phyloP scores from a whole-genome alignment of 73 alveolate species.

The Symbiodinium pilosum region DNA sequence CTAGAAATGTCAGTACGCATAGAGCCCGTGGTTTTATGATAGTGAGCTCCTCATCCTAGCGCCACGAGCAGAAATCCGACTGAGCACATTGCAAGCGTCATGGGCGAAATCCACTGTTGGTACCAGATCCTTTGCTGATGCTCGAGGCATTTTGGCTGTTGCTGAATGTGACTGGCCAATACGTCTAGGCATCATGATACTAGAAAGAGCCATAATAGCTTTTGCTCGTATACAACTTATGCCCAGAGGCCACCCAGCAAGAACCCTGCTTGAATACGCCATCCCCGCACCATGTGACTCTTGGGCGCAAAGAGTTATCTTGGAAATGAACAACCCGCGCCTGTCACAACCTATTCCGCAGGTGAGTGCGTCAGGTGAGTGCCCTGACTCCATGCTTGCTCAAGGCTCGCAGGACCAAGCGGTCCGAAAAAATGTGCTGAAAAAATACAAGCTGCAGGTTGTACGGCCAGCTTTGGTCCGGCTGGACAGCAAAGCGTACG shows the following conservation, averaged over 20 bases:
- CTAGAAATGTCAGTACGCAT: not conserved
- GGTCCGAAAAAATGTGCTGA: not conserved
- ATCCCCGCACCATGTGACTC: not conserved
- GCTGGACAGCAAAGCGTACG: not conserved
- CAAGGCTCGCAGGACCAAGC: too few species aligned
- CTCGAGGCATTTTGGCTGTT: not conserved
- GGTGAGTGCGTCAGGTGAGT: too few species aligned
- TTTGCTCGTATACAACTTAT: too few species aligned
- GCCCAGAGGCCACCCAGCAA: not conserved
- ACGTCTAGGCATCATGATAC: not conserved
- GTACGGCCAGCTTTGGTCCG: not conserved
- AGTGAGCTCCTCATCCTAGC: not conserved
- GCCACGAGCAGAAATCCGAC: not conserved
- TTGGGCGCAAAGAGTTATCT: not conserved
- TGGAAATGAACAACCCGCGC: not conserved
- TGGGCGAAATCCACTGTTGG: conserved; percentile 5
- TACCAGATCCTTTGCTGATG: not conserved
- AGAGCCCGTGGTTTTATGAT: not conserved
- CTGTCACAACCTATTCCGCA: not conserved
- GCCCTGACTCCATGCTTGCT: too few species aligned
- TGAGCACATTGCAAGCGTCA: not conserved
- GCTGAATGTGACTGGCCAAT: not conserved
- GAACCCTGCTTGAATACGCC: not conserved
- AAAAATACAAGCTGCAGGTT: not conserved
- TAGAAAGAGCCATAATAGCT: not conserved